A percentile compares a stretch with the other conserved stretches of the same genome.
Evolutionary conservation across 352 stramenopile genomes (phyloP).

Genomic region (Pythium aquatile): DNA sequence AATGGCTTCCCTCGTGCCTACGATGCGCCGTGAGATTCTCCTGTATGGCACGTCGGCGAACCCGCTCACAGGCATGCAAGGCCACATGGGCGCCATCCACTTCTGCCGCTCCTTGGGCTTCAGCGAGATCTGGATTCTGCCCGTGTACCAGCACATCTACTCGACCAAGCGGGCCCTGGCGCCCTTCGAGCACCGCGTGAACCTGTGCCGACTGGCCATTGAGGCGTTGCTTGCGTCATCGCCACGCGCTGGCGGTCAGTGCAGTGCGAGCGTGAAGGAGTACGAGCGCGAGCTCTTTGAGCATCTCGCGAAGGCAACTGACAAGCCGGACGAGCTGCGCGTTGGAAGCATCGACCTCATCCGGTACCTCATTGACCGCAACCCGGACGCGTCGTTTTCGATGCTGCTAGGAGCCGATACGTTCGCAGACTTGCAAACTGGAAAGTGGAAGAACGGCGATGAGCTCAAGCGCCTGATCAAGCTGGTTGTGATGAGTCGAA

Average conservation of each 20-base stretch:
- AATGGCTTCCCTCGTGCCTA: neutral
- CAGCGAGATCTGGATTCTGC: constrained; percentile 88
- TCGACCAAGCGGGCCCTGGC: constrained; percentile 73
- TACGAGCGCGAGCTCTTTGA: constrained; percentile 73
- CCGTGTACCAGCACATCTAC: constrained; percentile 90
- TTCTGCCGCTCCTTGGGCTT: constrained; percentile 53
- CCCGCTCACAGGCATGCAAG: constrained; percentile 60
- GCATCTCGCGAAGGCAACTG: constrained; percentile 26
- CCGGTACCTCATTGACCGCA: constrained; percentile 38
- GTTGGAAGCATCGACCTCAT: constrained; percentile 82
- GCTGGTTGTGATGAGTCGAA: constrained; percentile 70
- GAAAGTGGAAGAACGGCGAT: constrained; percentile 87
- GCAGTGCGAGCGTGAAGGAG: constrained; percentile 48
- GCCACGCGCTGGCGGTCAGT: constrained; percentile 6
- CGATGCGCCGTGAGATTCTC: constrained; percentile 42
- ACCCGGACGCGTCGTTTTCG: constrained; percentile 59
- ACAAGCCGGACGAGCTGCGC: constrained; percentile 34
- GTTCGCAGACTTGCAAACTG: constrained; percentile 72
- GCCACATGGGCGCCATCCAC: constrained; percentile 80
- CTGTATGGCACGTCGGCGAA: constrained; percentile 87
- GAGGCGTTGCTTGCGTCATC: constrained; percentile 28
- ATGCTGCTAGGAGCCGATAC: constrained; percentile 83
- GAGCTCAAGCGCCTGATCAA: constrained; percentile 65
- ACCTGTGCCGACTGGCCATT: constrained; percentile 68
- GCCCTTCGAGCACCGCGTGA: constrained; percentile 67